These are phyloP conservation scores for Thalia dealbata DNA, from an alignment of 176 grass and related monocot genomes.

Conservation along the genomic window DNA sequence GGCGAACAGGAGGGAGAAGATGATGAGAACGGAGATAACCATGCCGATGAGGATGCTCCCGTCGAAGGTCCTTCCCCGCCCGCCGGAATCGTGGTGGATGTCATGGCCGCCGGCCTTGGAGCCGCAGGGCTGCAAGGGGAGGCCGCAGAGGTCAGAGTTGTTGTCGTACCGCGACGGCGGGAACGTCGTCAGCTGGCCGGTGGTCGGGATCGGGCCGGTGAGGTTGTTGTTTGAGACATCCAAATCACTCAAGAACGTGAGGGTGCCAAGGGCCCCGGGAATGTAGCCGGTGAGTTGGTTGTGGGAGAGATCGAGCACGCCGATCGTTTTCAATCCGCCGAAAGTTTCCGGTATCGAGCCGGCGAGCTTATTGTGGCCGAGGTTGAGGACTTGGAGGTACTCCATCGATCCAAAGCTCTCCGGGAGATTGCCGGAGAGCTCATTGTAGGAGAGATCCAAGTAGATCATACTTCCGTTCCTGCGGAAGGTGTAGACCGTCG, in stretches of 20 bases:
- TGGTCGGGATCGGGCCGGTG: constrained; percentile 55
- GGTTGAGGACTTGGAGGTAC: constrained; percentile 70
- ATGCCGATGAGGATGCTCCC: constrained; percentile 62
- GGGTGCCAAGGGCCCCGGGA: constrained; percentile 36
- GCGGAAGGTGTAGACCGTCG: constrained; percentile 48
- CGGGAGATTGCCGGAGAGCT: constrained; percentile 44
- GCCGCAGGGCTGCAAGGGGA: constrained; percentile 58
- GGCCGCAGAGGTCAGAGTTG: constrained; percentile 69
- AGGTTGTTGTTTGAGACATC: constrained; percentile 88
- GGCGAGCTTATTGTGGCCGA: constrained; percentile 65
- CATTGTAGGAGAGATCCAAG: constrained; percentile 86
- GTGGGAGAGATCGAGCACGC: constrained; percentile 73
- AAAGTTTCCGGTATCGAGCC: constrained; percentile 57
- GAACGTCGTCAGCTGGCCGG: constrained; percentile 77
- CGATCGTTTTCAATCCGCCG: constrained; percentile 35
- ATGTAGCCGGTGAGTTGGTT: constrained; percentile 62
- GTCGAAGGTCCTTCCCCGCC: constrained; percentile 37
- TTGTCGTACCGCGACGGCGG: constrained; percentile 52
- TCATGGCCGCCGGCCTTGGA: neutral
- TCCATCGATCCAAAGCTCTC: constrained; percentile 50
- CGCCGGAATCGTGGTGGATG: neutral
- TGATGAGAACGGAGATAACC: constrained; percentile 42
- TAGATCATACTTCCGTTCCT: constrained; percentile 93
- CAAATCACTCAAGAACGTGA: constrained; percentile 54
- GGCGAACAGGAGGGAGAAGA: constrained; percentile 40